Conservation (phyloP, 352 stramenopile genomes). For the Globisporangium takayamanum region DNA sequence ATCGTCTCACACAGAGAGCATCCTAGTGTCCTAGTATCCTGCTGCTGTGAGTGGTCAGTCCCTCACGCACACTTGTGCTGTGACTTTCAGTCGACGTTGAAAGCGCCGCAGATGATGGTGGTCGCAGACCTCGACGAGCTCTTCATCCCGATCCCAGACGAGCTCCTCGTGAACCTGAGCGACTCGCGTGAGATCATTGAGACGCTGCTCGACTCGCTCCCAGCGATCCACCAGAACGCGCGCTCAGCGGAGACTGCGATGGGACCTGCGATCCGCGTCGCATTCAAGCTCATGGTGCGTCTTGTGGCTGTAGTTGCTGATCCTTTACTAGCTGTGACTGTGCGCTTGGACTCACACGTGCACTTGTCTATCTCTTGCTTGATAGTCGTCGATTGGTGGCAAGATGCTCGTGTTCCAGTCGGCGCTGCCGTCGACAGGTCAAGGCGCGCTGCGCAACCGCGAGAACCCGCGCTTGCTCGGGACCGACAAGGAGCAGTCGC, state of each 20-base stretch:
- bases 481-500: slow-evolving; percentile 86
- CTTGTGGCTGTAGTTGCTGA: slow-evolving; percentile 42
- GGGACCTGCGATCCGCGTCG: slow-evolving; percentile 90
- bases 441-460: slow-evolving; percentile 75
- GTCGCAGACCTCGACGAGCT: slow-evolving; percentile 83
- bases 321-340: slow-evolving; percentile 1
- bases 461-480: slow-evolving; percentile 78
- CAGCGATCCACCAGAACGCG: slow-evolving; percentile 84
- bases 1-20: not conserved
- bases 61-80: slow-evolving; percentile 9
- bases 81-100: slow-evolving; percentile 47
- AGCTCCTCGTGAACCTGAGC: slow-evolving; percentile 97
- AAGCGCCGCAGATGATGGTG: slow-evolving; percentile 87
- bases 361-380: slow-evolving; percentile 13
- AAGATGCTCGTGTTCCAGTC: slow-evolving; percentile 90
- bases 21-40: too few relatives aligned
- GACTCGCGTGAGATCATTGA: slow-evolving; percentile 94
- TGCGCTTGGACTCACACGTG: slow-evolving; percentile 11
- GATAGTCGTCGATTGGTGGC: slow-evolving; percentile 73
- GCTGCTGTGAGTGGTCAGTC: too few relatives aligned
- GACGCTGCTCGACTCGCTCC: slow-evolving; percentile 93
- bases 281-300: slow-evolving; percentile 96
- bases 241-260: slow-evolving; percentile 72
- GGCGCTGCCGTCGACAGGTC: slow-evolving; percentile 66
- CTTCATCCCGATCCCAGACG: slow-evolving; percentile 91